These are phyloP conservation scores for Russula abietina DNA, from an alignment of 768 basidiomycete species.

Conservation along the genomic window DNA sequence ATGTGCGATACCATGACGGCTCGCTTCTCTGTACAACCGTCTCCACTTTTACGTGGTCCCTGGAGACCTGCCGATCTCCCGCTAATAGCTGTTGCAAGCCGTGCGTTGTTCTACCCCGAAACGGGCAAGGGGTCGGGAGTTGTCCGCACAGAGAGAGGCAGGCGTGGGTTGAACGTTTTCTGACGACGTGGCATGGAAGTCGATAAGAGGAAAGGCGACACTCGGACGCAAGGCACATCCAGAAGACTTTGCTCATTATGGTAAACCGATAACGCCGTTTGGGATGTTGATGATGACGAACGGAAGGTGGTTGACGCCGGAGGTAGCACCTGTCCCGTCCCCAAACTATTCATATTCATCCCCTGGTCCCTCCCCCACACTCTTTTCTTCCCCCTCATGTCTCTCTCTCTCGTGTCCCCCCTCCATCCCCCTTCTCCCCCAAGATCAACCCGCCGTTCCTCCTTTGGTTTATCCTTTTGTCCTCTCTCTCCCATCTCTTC, in stretches of 20 bases:
- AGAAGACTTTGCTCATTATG: not conserved
- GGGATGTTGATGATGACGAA: not conserved
- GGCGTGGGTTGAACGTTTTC: not conserved
- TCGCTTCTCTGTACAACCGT: not conserved
- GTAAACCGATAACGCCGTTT: not conserved
- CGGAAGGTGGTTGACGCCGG: slow-evolving; percentile 7
- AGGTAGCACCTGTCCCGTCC: no score
- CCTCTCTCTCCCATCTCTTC: slow-evolving; percentile 18
- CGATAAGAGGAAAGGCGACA: not conserved
- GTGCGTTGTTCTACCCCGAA: not conserved
- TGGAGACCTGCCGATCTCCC: not conserved
- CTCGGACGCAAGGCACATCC: not conserved
- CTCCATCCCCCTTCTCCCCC: slow-evolving; percentile 14
- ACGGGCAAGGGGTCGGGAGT: not conserved
- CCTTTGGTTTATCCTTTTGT: slow-evolving; percentile 4
- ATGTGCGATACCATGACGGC: no score
- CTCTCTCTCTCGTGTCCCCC: slow-evolving; percentile 17
- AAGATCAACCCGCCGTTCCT: slow-evolving; percentile 13
- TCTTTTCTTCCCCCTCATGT: slow-evolving; percentile 2
- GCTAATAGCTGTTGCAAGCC: no score
- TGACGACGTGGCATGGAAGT: slow-evolving; percentile 7
- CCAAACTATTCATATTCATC: not conserved
- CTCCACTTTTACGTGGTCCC: not conserved
- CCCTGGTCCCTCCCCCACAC: not conserved
- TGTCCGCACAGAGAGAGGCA: not conserved